Conservation (phyloP, 768 basidiomycete genomes). For the Porphyrellus cyaneotinctus region DNA sequence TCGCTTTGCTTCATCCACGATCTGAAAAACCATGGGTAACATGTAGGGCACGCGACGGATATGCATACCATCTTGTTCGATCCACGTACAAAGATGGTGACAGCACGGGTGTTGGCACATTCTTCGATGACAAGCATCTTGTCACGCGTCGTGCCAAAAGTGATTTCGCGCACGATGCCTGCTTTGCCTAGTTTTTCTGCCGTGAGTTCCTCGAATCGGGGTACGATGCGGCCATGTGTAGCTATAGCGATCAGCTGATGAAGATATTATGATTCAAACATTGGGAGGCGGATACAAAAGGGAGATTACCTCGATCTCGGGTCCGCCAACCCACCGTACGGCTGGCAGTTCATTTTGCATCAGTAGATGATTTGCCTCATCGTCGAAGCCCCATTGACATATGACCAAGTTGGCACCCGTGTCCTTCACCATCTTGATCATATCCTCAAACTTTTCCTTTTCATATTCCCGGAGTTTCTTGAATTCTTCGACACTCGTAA, state of each 20-base stretch:
- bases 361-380: constrained; percentile 95
- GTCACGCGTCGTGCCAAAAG: constrained; percentile 96
- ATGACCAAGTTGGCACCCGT: constrained; percentile 98
- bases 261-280: not conserved
- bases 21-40: constrained; percentile 45
- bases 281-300: not conserved
- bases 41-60: not conserved
- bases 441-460: constrained; percentile 92
- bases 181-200: constrained; percentile 89
- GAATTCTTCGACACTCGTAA: constrained; percentile 94
- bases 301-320: constrained; percentile 85
- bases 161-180: constrained; percentile 88
- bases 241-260: constrained; percentile 93
- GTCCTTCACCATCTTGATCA: constrained; percentile 96
- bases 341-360: constrained; percentile 98
- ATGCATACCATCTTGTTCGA: constrained; percentile 93
- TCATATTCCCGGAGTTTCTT: constrained; percentile 93
- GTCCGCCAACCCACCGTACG: constrained; percentile 98
- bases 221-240: constrained; percentile 96
- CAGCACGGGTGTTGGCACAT: constrained; percentile 93
- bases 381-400: constrained; percentile 99
- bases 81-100: constrained; percentile 95
- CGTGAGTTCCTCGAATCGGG: constrained; percentile 94
- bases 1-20: constrained; percentile 98
- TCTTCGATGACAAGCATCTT: constrained; percentile 99